These are phyloP conservation scores for Coniochaeta sp. DNA, from an alignment of 2,329 filamentous ascomycete genomes.

Conservation along the genomic window DNA sequence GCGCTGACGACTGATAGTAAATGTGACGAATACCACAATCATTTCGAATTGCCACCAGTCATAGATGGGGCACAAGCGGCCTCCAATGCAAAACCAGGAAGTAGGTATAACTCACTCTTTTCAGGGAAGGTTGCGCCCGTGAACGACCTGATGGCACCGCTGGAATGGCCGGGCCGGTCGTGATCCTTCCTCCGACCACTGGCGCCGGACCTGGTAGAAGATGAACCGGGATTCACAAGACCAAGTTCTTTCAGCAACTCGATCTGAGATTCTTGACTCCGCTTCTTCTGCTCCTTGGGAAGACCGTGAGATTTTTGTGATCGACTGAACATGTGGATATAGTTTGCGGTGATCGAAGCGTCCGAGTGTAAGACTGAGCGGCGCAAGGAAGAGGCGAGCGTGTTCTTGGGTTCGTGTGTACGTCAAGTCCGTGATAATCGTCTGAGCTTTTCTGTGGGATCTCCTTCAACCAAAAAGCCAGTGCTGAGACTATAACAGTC, in stretches of 20 bases:
- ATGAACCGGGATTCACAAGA: constrained; percentile 19
- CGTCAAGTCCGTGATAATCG: constrained; percentile 6
- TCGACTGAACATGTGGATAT: constrained; percentile 38
- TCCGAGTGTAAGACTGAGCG: constrained; percentile 1
- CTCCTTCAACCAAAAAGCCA: constrained; percentile 6
- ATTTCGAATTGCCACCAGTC: neutral
- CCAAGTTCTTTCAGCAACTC: constrained; percentile 30
- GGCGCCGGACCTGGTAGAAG: constrained; percentile 12
- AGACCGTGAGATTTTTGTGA: constrained; percentile 31
- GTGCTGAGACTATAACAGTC: neutral
- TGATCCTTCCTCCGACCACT: constrained; percentile 19
- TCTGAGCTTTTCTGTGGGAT: constrained; percentile 13
- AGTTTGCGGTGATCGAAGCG: constrained; percentile 1
- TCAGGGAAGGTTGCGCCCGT: constrained; percentile 20
- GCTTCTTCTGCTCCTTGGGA: constrained; percentile 27
- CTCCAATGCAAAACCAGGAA: neutral
- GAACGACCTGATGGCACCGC: constrained; percentile 16
- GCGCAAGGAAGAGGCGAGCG: constrained; percentile 4
- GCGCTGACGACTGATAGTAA: neutral
- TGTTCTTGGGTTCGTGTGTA: constrained; percentile 6
- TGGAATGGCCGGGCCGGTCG: constrained; percentile 17
- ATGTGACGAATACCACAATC: neutral
- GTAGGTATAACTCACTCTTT: constrained; percentile 23
- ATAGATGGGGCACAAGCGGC: neutral
- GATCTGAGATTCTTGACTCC: constrained; percentile 26